phyloP scores from a whole-genome alignment of 331 rosid species.

The Prunus yedoensis region DNA sequence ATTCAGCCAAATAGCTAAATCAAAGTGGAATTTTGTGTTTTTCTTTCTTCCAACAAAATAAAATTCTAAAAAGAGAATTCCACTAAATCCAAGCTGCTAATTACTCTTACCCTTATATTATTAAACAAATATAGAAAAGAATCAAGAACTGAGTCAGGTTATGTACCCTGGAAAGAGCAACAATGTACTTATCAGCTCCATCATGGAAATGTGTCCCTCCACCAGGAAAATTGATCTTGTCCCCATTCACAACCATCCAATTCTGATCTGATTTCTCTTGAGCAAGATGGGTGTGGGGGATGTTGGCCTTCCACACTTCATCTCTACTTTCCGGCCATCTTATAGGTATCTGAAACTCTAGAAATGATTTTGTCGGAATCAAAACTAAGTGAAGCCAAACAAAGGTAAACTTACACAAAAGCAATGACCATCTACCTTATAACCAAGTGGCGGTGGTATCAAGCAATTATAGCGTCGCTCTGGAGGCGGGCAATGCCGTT shows the following conservation, averaged over 20 bases:
- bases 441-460: slow-evolving; percentile 54
- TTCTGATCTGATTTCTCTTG: slow-evolving; percentile 63
- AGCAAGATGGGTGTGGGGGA: slow-evolving; percentile 65
- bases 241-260: slow-evolving; percentile 73
- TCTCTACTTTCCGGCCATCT: slow-evolving; percentile 69
- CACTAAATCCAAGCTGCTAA: not conserved
- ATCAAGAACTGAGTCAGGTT: slow-evolving; percentile 7
- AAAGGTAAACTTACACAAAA: not conserved
- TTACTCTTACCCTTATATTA: not conserved
- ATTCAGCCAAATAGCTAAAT: not conserved
- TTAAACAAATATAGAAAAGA: not conserved
- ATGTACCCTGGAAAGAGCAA: slow-evolving; percentile 50
- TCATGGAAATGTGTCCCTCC: slow-evolving; percentile 66
- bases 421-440: slow-evolving; percentile 43
- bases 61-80: not conserved
- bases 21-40: not conserved
- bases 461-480: slow-evolving; percentile 57
- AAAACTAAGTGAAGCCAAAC: slow-evolving; percentile 24
- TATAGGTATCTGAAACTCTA: slow-evolving; percentile 57
- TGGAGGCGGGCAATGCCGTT: slow-evolving; percentile 59
- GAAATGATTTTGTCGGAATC: slow-evolving; percentile 25
- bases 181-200: slow-evolving; percentile 66
- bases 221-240: slow-evolving; percentile 64
- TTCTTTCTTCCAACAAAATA: not conserved
- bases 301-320: slow-evolving; percentile 71